Evolutionary conservation across 495 filamentous ascomycete genomes (phyloP).

Genomic region (Talaromyces nanjingensis): DNA sequence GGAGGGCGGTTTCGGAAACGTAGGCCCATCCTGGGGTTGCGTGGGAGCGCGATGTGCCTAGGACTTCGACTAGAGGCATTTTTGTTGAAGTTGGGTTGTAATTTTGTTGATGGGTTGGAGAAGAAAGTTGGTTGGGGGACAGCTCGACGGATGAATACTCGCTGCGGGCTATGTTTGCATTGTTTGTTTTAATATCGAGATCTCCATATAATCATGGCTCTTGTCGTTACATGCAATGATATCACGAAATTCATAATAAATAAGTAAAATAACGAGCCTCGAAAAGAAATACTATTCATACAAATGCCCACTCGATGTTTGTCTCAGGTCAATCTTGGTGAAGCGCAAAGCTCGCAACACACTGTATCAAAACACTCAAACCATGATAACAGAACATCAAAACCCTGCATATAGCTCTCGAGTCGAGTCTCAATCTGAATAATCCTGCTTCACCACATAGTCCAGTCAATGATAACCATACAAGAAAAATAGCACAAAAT

Average conservation of each 20-base stretch:
- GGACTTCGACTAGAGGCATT: constrained; percentile 66
- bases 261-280: no score
- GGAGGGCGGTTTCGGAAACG: constrained; percentile 64
- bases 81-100: background rate
- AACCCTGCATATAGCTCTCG: background rate
- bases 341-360: background rate
- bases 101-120: background rate
- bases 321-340: background rate
- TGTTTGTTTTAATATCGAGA: constrained; percentile 3
- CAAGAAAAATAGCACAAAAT: background rate
- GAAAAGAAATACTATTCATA: background rate
- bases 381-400: background rate
- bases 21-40: constrained; percentile 81
- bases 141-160: background rate
- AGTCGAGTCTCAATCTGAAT: background rate
- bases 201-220: background rate
- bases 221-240: background rate
- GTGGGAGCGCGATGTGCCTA: constrained; percentile 60
- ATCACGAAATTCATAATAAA: no score
- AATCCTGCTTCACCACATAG: background rate
- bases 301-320: background rate
- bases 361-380: background rate
- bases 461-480: background rate
- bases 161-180: constrained; percentile 5
- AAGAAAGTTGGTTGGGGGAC: background rate